These are phyloP conservation scores for Eutypa lata DNA, from an alignment of 2,329 filamentous ascomycete species.

Conservation along the genomic window DNA sequence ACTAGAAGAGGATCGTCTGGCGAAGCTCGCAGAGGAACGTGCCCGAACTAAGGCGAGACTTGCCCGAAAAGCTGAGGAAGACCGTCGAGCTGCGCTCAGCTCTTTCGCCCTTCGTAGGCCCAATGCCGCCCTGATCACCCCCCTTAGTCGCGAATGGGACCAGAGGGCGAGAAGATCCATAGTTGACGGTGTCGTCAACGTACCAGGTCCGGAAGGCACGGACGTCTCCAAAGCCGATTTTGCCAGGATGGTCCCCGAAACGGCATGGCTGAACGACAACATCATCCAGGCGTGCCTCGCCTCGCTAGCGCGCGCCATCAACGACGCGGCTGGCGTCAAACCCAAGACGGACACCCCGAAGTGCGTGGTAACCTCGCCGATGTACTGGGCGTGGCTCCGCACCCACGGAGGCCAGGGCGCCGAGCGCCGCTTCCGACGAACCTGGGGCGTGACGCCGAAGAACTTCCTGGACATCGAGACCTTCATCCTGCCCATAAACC, in stretches of 20 bases:
- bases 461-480: conserved; percentile 65
- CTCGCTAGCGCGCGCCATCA: conserved; percentile 58
- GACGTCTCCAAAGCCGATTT: conserved; percentile 59
- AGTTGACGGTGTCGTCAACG: conserved; percentile 1
- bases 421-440: conserved; percentile 54
- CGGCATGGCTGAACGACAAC: conserved; percentile 73
- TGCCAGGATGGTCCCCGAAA: conserved; percentile 53
- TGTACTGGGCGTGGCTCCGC: conserved; percentile 58
- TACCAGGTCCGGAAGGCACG: conserved; percentile 42
- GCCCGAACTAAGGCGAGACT: conserved; percentile 1
- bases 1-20: not conserved
- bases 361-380: conserved; percentile 62
- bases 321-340: conserved; percentile 51
- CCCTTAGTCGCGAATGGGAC: conserved; percentile 19
- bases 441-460: conserved; percentile 51
- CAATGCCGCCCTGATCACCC: conserved; percentile 14
- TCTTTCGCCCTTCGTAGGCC: conserved; percentile 20
- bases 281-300: conserved; percentile 66
- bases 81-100: conserved; percentile 5
- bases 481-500: conserved; percentile 68
- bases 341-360: conserved; percentile 50
- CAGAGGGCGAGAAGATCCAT: conserved; percentile 14
- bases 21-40: conserved; percentile 6
- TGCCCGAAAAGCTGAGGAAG: not conserved
- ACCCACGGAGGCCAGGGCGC: conserved; percentile 41